Conservation (phyloP, 176 grass and related monocot species). For the Zoysia pacifica region DNA sequence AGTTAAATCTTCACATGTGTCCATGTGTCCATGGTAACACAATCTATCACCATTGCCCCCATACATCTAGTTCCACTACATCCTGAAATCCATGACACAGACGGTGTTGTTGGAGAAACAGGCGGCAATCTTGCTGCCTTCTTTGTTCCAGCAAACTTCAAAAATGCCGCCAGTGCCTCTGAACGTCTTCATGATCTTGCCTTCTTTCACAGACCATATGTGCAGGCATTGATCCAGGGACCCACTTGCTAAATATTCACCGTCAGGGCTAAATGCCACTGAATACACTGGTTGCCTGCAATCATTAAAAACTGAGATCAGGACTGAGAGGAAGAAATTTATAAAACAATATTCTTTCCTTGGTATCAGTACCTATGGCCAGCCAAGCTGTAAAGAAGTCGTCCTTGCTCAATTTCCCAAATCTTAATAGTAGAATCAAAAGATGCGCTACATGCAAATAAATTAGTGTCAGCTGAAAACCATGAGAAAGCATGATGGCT, state of each 20-base stretch:
- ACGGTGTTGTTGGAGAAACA: conserved; percentile 93
- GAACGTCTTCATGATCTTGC: conserved; percentile 81
- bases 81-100: conserved; percentile 92
- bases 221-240: conserved; percentile 92
- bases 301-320: conserved; percentile 30
- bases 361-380: conserved; percentile 69
- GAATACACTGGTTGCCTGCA: conserved; percentile 91
- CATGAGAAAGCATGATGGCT: background rate
- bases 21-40: background rate
- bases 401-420: conserved; percentile 83
- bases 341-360: background rate
- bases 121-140: conserved; percentile 92
- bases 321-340: conserved; percentile 20
- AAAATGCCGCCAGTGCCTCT: conserved; percentile 93
- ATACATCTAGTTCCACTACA: conserved; percentile 40
- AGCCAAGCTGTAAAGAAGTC: conserved; percentile 81
- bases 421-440: conserved; percentile 97
- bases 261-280: conserved; percentile 86
- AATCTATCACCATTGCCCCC: background rate
- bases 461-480: conserved; percentile 17
- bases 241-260: conserved; percentile 91
- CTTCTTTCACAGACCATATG: conserved; percentile 98
- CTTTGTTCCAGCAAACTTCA: conserved; percentile 99
- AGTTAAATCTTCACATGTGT: background rate
- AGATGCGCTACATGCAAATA: conserved; percentile 64